Evolutionary conservation across 192 early-diverging fungal genomes (phyloP).

Genomic region (Coemansia nantahalensis): DNA sequence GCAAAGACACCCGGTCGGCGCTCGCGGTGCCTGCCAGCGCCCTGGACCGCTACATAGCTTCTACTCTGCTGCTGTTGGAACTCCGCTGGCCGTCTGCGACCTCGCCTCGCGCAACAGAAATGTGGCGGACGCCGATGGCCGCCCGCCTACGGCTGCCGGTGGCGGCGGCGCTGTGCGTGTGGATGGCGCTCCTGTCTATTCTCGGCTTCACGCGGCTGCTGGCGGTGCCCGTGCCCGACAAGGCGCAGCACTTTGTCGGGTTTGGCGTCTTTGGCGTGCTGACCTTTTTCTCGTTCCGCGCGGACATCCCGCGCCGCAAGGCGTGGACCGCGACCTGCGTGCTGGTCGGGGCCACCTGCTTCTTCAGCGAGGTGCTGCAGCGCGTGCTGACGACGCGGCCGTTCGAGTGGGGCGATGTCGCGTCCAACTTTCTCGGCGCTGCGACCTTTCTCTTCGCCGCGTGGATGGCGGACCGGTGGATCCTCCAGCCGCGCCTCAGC

Average conservation of each 20-base stretch:
- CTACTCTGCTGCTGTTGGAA: too few species aligned
- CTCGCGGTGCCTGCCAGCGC: too few species aligned
- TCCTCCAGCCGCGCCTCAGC: slow-evolving; percentile 24
- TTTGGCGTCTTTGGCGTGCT: slow-evolving; percentile 35
- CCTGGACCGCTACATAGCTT: too few species aligned
- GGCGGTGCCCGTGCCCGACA: slow-evolving; percentile 24
- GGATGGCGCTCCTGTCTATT: slow-evolving; percentile 24
- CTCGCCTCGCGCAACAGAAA: background rate
- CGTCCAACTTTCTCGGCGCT: slow-evolving; percentile 34
- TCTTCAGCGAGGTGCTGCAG: slow-evolving; percentile 43
- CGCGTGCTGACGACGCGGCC: slow-evolving; percentile 24
- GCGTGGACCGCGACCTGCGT: slow-evolving; percentile 20
- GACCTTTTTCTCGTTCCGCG: slow-evolving; percentile 36
- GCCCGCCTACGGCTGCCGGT: slow-evolving; percentile 21
- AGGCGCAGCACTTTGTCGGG: slow-evolving; percentile 37
- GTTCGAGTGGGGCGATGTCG: slow-evolving; percentile 43
- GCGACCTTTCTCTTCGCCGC: slow-evolving; percentile 31
- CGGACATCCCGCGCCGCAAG: slow-evolving; percentile 18
- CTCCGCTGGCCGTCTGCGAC: background rate
- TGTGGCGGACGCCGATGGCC: slow-evolving; percentile 24
- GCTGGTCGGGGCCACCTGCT: slow-evolving; percentile 7
- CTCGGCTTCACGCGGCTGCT: slow-evolving; percentile 42
- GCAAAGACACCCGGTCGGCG: too few species aligned
- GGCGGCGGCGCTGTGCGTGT: slow-evolving; percentile 9
- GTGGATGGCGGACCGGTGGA: slow-evolving; percentile 43